These are phyloP conservation scores for Pugionium cornutum DNA, from an alignment of 345 rosid genomes.

Conservation along the genomic window DNA sequence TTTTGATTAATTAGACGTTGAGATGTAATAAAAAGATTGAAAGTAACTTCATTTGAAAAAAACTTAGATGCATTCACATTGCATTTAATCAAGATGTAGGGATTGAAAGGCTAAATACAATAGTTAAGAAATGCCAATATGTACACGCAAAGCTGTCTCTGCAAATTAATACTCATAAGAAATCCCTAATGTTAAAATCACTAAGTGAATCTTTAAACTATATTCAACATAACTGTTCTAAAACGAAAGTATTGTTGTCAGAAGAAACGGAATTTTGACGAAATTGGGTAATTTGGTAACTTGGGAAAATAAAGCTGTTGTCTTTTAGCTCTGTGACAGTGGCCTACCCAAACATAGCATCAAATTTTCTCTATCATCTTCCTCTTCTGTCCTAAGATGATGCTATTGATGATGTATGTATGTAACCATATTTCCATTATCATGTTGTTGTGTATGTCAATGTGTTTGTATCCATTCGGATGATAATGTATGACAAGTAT, in stretches of 20 bases:
- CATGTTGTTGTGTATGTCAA: not conserved
- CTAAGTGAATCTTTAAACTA: not conserved
- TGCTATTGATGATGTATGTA: slow-evolving; percentile 10
- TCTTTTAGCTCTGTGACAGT: slow-evolving; percentile 33
- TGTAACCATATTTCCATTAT: not conserved
- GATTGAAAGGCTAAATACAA: slow-evolving; percentile 29
- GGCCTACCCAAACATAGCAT: slow-evolving; percentile 38
- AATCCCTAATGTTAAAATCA: not conserved
- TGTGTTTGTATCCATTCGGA: slow-evolving; percentile 4
- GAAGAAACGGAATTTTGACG: slow-evolving; percentile 39
- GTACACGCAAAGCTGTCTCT: slow-evolving; percentile 30
- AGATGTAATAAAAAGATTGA: not conserved
- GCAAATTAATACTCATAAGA: not conserved
- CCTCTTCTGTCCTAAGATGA: slow-evolving; percentile 14
- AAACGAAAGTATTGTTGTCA: slow-evolving; percentile 35
- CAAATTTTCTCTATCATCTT: slow-evolving; percentile 25
- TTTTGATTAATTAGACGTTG: slow-evolving; percentile 23
- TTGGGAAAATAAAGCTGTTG: slow-evolving; percentile 34
- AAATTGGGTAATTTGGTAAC: slow-evolving; percentile 32
- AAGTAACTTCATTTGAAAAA: slow-evolving; percentile 14
- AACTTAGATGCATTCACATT: slow-evolving; percentile 15
- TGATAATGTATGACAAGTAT: slow-evolving; percentile 22
- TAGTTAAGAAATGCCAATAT: slow-evolving; percentile 27
- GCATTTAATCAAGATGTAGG: slow-evolving; percentile 16
- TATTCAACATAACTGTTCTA: not conserved